Percentiles rank a stretch among this genome's conserved stretches.
Evolutionary conservation across 225 moss, liverwort and hornwort genomes (phyloP).

Genomic region (Straminergon stramineum): DNA sequence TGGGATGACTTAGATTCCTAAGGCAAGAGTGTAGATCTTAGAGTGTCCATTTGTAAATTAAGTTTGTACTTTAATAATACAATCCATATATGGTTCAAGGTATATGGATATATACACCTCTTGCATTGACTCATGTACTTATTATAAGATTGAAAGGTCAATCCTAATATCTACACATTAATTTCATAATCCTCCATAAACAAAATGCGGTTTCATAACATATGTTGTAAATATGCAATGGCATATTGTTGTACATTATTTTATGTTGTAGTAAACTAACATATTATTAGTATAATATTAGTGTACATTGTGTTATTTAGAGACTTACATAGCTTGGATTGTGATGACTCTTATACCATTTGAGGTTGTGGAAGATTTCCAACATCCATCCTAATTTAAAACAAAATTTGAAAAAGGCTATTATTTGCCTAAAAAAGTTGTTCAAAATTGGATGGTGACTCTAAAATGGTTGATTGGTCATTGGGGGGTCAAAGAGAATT

Average conservation of each 20-base stretch:
- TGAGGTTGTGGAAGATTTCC: no score
- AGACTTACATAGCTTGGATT: neutral
- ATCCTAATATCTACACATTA: neutral
- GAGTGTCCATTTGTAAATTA: neutral
- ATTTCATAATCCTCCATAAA: neutral
- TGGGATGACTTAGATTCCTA: neutral
- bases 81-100: neutral
- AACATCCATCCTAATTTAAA: neutral
- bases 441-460: rapidly evolving
- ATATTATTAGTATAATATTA: no score
- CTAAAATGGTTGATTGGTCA: no score
- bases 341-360: neutral
- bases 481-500: rapidly evolving
- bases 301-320: neutral
- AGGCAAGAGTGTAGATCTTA: neutral
- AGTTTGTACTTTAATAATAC: neutral
- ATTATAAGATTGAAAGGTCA: neutral
- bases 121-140: neutral
- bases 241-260: neutral
- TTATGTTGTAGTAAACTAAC: no score
- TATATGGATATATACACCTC: neutral
- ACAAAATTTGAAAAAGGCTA: no score
- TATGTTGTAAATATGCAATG: neutral
- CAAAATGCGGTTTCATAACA: neutral
- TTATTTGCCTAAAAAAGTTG: rapidly evolving